Evolutionary conservation across 73 alveolate genomes (phyloP).

Genomic region (Urostyla sp.): DNA sequence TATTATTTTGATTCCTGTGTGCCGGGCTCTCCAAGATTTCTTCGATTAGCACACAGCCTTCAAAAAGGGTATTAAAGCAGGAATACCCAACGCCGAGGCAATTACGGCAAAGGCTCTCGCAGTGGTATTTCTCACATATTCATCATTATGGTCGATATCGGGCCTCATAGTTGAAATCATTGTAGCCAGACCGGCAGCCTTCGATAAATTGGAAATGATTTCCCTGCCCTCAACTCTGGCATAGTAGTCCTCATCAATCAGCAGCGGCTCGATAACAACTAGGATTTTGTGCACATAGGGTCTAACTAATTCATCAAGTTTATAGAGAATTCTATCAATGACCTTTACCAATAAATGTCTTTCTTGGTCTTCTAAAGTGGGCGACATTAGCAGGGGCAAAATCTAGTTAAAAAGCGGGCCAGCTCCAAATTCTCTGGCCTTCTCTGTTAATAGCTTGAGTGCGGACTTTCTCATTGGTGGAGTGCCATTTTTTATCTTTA

Average conservation of each 20-base stretch:
- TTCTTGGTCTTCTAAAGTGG: slow-evolving; percentile 98
- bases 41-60: slow-evolving; percentile 98
- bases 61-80: slow-evolving; percentile 97
- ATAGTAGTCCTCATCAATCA: slow-evolving; percentile 98
- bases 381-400: slow-evolving; percentile 95
- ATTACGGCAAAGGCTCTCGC: slow-evolving; percentile 99
- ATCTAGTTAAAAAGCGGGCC: slow-evolving; percentile 94
- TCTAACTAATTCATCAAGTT: slow-evolving; percentile 94
- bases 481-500: slow-evolving; percentile 97
- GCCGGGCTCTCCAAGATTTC: slow-evolving; percentile 99
- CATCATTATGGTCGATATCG: slow-evolving; percentile 99
- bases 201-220: slow-evolving; percentile 97
- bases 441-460: slow-evolving; percentile 90
- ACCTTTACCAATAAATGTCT: slow-evolving; percentile 97
- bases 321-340: slow-evolving; percentile 95
- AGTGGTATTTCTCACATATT: slow-evolving; percentile 97
- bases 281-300: slow-evolving; percentile 99
- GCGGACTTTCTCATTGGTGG: slow-evolving; percentile 98
- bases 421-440: slow-evolving; percentile 97
- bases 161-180: slow-evolving; percentile 99
- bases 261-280: slow-evolving; percentile 98
- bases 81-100: slow-evolving; percentile 99
- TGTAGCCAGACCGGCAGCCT: slow-evolving; percentile 99
- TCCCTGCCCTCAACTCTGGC: slow-evolving; percentile 99
- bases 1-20: slow-evolving; percentile 99